phyloP scores from a whole-genome alignment of 1,139 yeast genomes.

The Debaryomycetaceae sp. region DNA sequence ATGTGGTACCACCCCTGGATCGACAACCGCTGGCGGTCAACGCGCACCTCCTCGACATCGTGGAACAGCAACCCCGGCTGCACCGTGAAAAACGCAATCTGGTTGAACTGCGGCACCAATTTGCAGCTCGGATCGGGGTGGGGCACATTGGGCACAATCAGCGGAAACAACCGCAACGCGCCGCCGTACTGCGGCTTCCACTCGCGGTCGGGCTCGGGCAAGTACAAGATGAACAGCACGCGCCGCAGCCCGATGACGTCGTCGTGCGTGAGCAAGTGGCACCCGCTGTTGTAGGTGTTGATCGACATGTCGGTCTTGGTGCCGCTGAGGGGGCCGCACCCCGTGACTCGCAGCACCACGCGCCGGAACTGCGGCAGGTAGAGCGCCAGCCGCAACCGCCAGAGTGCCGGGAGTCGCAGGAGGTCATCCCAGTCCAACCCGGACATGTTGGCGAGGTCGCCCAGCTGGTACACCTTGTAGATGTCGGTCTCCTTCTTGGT shows the following conservation, averaged over 20 bases:
- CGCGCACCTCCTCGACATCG: constrained; percentile 95
- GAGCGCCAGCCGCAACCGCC: constrained; percentile 75
- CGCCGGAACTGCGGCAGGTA: constrained; percentile 84
- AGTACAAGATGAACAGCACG: constrained; percentile 84
- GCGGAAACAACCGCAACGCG: constrained; percentile 79
- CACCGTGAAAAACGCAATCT: constrained; percentile 91
- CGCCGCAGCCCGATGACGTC: constrained; percentile 96
- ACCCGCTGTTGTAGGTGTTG: constrained; percentile 87
- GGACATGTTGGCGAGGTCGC: constrained; percentile 89
- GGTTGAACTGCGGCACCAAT: constrained; percentile 90
- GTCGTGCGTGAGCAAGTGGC: constrained; percentile 92
- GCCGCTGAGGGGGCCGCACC: constrained; percentile 88
- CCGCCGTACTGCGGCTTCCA: constrained; percentile 96
- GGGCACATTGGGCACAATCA: constrained; percentile 87
- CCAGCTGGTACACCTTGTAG: constrained; percentile 90
- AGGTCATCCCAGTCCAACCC: constrained; percentile 79
- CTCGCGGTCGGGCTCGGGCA: constrained; percentile 84
- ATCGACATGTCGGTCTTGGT: constrained; percentile 86
- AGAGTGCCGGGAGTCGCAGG: constrained; percentile 66
- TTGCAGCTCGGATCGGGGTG: constrained; percentile 66
- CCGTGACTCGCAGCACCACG: constrained; percentile 74
- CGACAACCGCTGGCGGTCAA: constrained; percentile 81
- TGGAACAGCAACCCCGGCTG: constrained; percentile 96
- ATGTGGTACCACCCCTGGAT: constrained; percentile 99
- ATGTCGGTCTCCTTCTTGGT: constrained; percentile 96